A percentile compares a stretch with the other conserved stretches of the same genome.
Conservation (phyloP, 2,329 filamentous ascomycete genomes). For the Aphanoascus verrucosus region DNA sequence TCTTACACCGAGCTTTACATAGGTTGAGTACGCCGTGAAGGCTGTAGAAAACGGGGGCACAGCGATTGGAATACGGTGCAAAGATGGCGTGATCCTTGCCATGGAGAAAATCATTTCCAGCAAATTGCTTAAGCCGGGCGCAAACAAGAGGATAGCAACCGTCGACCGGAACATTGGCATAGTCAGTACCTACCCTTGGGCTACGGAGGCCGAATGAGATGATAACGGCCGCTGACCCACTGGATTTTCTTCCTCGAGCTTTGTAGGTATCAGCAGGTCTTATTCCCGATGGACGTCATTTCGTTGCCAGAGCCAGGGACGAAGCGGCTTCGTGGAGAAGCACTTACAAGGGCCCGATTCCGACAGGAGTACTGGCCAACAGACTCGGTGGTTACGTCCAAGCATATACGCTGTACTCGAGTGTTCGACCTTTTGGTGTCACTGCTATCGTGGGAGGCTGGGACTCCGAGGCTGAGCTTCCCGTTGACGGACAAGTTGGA, state of each 20-base stretch:
- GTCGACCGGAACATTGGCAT: constrained; percentile 89
- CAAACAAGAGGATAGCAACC: constrained; percentile 94
- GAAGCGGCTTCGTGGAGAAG: constrained; percentile 86
- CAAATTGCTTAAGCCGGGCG: constrained; percentile 86
- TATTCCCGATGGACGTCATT: constrained; percentile 88
- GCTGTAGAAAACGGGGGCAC: constrained; percentile 97
- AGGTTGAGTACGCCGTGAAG: constrained; percentile 93
- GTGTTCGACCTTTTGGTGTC: constrained; percentile 91
- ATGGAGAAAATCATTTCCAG: constrained; percentile 94
- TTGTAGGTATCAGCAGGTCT: constrained; percentile 85
- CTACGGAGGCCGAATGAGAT: background rate
- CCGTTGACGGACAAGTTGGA: constrained; percentile 85
- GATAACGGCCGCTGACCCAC: constrained; percentile 3
- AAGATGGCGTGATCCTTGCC: constrained; percentile 90
- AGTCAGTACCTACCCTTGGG: constrained; percentile 45
- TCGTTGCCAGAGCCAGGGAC: constrained; percentile 85
- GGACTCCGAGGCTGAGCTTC: constrained; percentile 75
- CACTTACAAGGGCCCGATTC: constrained; percentile 90
- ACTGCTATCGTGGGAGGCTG: constrained; percentile 89
- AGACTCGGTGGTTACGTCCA: constrained; percentile 95
- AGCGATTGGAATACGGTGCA: constrained; percentile 89
- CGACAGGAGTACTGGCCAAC: constrained; percentile 73
- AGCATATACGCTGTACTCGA: constrained; percentile 94
- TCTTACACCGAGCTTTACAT: constrained; percentile 2
- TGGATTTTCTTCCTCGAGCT: background rate